Evolutionary conservation across 352 stramenopile genomes (phyloP).

Genomic region (Globisporangium acanthophoron): DNA sequence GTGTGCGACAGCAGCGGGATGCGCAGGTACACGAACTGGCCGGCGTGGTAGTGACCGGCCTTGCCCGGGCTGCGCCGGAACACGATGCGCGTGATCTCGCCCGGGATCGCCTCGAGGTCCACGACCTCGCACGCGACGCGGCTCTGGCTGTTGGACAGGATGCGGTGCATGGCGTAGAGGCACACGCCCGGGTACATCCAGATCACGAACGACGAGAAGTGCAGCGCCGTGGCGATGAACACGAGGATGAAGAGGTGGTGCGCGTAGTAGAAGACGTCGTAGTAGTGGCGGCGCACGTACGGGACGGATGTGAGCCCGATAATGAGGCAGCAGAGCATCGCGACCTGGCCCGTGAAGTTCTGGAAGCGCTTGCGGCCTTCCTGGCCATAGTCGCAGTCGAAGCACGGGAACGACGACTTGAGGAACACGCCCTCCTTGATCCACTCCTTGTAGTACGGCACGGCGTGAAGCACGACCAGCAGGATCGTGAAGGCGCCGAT

Average conservation of each 20-base stretch:
- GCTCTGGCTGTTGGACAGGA: conserved; percentile 62
- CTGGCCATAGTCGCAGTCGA: conserved; percentile 62
- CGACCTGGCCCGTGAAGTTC: conserved; percentile 75
- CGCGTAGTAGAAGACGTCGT: conserved; percentile 86
- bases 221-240: conserved; percentile 52
- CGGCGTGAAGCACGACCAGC: conserved; percentile 52
- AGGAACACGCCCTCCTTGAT: conserved; percentile 49
- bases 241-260: conserved; percentile 87
- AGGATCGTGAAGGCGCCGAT: conserved; percentile 71
- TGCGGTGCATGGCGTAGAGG: conserved; percentile 80
- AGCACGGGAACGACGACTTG: conserved; percentile 50
- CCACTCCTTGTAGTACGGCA: conserved; percentile 76
- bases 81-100: conserved; percentile 77
- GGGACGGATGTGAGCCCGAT: conserved; percentile 75
- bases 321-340: conserved; percentile 58
- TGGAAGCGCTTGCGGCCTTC: conserved; percentile 58
- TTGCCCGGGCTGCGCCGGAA: conserved; percentile 71
- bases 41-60: conserved; percentile 75
- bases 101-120: conserved; percentile 76
- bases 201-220: conserved; percentile 80
- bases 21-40: conserved; percentile 76
- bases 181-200: conserved; percentile 81
- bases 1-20: conserved; percentile 63
- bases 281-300: conserved; percentile 67
- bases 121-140: conserved; percentile 71